A percentile compares a stretch with the other conserved stretches of the same genome.
Conservation (phyloP, 2,329 filamentous ascomycete genomes). For the Diaporthe sp. region DNA sequence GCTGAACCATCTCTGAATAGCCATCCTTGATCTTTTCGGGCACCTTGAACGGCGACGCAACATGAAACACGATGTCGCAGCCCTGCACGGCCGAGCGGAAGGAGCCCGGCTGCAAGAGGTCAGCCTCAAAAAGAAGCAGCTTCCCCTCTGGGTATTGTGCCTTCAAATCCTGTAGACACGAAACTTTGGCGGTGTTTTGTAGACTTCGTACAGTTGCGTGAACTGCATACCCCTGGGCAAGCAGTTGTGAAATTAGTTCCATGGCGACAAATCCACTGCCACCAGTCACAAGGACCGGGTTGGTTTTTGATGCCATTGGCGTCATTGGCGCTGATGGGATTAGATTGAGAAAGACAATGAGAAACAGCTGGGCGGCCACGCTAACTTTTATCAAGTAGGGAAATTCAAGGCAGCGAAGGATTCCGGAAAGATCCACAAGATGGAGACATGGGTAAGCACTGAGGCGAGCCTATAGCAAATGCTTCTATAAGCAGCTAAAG, state of each 20-base stretch:
- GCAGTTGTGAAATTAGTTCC: constrained; percentile 47
- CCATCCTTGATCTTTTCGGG: constrained; percentile 41
- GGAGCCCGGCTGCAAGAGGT: constrained; percentile 42
- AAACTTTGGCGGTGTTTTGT: constrained; percentile 30
- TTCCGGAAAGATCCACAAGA: constrained; percentile 15
- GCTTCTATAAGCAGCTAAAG: constrained; percentile 13
- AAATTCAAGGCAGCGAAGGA: constrained; percentile 18
- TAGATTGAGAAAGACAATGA: neutral
- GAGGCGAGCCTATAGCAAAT: constrained; percentile 4
- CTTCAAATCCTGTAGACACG: constrained; percentile 29
- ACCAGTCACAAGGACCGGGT: constrained; percentile 63
- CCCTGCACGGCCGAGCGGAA: constrained; percentile 43
- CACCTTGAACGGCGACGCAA: constrained; percentile 47
- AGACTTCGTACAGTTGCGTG: constrained; percentile 35
- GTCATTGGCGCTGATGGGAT: neutral
- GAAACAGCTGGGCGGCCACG: neutral
- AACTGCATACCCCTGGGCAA: constrained; percentile 32
- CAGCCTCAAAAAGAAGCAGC: constrained; percentile 44
- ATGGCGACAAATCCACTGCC: constrained; percentile 72
- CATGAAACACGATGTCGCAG: constrained; percentile 46
- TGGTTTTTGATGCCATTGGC: neutral
- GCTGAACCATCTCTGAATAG: constrained; percentile 41
- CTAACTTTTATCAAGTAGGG: neutral
- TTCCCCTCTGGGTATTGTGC: constrained; percentile 33
- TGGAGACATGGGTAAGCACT: constrained; percentile 3